phyloP scores from a whole-genome alignment of 2,329 filamentous ascomycete genomes.

The Cladosporium sp. region DNA sequence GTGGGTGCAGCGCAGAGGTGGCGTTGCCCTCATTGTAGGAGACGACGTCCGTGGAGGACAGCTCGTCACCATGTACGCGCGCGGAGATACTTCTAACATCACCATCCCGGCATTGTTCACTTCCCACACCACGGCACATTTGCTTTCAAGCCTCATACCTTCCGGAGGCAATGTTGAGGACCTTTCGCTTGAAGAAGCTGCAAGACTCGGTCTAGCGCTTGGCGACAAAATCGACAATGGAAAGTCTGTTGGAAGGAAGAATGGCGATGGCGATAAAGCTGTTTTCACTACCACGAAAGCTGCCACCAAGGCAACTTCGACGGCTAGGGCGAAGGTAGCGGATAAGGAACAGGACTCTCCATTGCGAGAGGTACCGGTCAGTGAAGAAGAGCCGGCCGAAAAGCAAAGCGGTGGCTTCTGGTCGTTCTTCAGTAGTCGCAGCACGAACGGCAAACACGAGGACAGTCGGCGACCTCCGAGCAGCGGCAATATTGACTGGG shows the following conservation, averaged over 20 bases:
- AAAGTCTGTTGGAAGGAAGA: slow-evolving; percentile 15
- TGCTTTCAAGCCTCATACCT: slow-evolving; percentile 82
- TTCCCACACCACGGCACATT: slow-evolving; percentile 86
- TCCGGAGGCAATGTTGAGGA: slow-evolving; percentile 60
- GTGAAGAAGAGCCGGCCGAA: slow-evolving; percentile 8
- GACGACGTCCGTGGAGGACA: slow-evolving; percentile 86
- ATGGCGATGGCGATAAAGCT: slow-evolving; percentile 18
- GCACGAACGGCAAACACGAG: slow-evolving; percentile 9
- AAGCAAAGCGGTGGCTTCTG: slow-evolving; percentile 31
- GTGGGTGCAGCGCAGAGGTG: slow-evolving; percentile 90
- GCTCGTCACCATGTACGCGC: slow-evolving; percentile 96
- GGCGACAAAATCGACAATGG: slow-evolving; percentile 19
- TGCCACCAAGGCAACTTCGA: slow-evolving; percentile 17
- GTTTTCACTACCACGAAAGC: slow-evolving; percentile 25
- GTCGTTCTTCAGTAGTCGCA: slow-evolving; percentile 33
- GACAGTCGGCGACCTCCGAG: slow-evolving; percentile 62
- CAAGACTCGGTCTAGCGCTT: slow-evolving; percentile 43
- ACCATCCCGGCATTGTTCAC: slow-evolving; percentile 94
- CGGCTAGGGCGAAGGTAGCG: slow-evolving; percentile 14
- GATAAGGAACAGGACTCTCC: slow-evolving; percentile 5
- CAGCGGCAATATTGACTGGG: slow-evolving; percentile 71
- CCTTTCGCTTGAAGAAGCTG: slow-evolving; percentile 54
- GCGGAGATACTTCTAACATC: slow-evolving; percentile 90
- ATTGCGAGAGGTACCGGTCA: slow-evolving; percentile 23
- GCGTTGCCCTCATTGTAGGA: slow-evolving; percentile 84